Evolutionary conservation across 768 basidiomycete genomes (phyloP), one percentile per base, ranked within the genome.

Genomic region (Panellus pusillus): DNA sequence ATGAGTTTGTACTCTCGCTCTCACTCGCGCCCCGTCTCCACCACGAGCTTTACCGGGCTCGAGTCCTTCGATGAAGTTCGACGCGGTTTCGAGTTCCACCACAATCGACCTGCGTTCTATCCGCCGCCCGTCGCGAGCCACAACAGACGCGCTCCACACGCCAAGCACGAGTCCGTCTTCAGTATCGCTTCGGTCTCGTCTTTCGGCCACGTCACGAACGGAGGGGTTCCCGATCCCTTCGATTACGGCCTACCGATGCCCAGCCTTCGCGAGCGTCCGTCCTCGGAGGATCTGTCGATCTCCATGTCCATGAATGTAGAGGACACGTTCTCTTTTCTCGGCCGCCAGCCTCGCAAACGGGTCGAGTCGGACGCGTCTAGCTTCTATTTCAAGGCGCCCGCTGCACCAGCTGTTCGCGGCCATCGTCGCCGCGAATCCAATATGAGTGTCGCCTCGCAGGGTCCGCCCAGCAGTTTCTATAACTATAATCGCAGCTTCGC

Each of bases 121-220:
- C 84, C 85, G 1, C 79, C 81, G 11, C 69, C 75, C 27, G 68
- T 66, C 2, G 63, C 68, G 31, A 72, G 71, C 50, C 52, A 55
- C 29, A 35, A 35, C 8, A n/a, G 47, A 15, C 72, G 71, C 20
- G 67, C 52, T 13, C 68, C 64, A 41, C 81, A 85, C 44, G 63
- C 64, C 9, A 74, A 72, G 44, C 79, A 79, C 13, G 83, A 86
- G 35, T 89, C 89, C 0, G 46, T 82, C 12, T 79, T 85, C 68
- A 90, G 87, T 62, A 84, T 92, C 46, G 86, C 87, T 0, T 91
- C 89, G 0, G 79, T 91, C 5, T 91, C 90, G 0, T 91, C 89
- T 0, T 90, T 88, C 54, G 89, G 91, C 3, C 74, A 75, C 3
- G 81, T 88, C 32, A 71, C 87, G 55, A 79, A 87, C 51, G 66